Base-by-base conservation (phyloP, 768 basidiomycete species). In the Rhodotorula graminis region DNA sequence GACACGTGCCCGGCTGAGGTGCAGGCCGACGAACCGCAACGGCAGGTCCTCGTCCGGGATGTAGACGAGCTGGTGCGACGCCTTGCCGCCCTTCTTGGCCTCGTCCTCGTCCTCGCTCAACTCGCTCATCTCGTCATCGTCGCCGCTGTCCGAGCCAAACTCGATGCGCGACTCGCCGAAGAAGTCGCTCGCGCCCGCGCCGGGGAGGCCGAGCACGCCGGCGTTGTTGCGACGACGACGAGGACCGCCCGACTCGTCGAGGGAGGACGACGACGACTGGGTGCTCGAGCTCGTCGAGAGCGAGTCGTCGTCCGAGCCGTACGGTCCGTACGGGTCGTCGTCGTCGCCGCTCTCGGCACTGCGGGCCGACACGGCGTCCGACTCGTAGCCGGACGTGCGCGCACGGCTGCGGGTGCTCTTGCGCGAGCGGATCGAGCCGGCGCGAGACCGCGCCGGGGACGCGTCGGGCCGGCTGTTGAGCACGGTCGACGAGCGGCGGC, bases 41-140 rank as follows among this genome's bases (percentile, higher is more conserved):
- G 89, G 90, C 61, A 85, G 86, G 78, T 97, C 96, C 80, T 99
- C 96, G 77, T 98, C 95, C 7, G 87, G 84, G 25, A 97, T 85
- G 77, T 91, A 87, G 27, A 97, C 84, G 0, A 87, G 88, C 81
- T 99, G 96, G 68, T 91, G 84, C 78, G 89, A 40, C 57, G 61
- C 53, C 37, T 62, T 58, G 52, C 70, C 53, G 50, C 66, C 70
- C n/a, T 61, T 66, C 12, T 63, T 58, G n/a, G n/a, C 42, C 27
- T 65, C 69, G 40, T 49, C n/a, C 2, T 55, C 64, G 11, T 69
- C 72, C 9, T 46, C 58, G 37, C 44, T 55, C 15, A 27, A 10
- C 33, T 37, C 56, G 56, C 47, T 52, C 71, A 72, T 72, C 62
- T 68, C 62, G 56, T 76, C 75, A 55, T 73, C 75, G 42, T 71